These are phyloP conservation scores for Coemansia sp. DNA, from an alignment of 192 early-diverging fungal genomes.

Conservation along the genomic window DNA sequence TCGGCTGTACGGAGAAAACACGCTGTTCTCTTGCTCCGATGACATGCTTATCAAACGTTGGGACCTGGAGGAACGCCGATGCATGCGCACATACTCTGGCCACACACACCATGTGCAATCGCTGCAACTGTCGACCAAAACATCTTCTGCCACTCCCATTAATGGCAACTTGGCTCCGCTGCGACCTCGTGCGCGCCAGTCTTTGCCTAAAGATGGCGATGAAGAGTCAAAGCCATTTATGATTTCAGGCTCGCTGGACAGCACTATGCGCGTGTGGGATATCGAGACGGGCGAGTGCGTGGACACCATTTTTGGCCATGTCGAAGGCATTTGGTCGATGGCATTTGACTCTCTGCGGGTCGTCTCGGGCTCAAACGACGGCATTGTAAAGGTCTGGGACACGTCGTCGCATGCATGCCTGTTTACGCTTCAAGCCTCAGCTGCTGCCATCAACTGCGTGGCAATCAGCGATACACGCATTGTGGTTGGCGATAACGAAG, in stretches of 20 bases:
- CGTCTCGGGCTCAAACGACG: conserved; percentile 64
- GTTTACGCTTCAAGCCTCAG: conserved; percentile 60
- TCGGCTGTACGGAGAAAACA: conserved; percentile 62
- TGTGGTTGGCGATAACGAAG: conserved; percentile 81
- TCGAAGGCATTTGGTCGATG: conserved; percentile 77
- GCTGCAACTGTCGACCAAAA: conserved; percentile 38
- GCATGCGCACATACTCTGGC: conserved; percentile 64
- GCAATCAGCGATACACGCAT: conserved; percentile 84
- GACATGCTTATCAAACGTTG: conserved; percentile 80
- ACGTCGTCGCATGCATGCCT: conserved; percentile 64
- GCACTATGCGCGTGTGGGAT: conserved; percentile 90
- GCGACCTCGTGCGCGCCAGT: not conserved
- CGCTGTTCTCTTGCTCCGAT: conserved; percentile 81
- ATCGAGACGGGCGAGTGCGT: conserved; percentile 72
- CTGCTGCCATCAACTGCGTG: conserved; percentile 74
- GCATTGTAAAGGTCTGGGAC: conserved; percentile 73
- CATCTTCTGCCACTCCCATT: conserved; percentile 7
- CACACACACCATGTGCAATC: conserved; percentile 75
- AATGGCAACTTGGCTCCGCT: not conserved
- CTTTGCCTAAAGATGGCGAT: not conserved
- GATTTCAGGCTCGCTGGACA: conserved; percentile 81
- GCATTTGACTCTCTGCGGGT: conserved; percentile 73
- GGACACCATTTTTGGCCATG: conserved; percentile 73
- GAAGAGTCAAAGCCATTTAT: conserved; percentile 47
- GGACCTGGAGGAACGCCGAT: conserved; percentile 71